Conservation (phyloP, 768 basidiomycete genomes). For the Cyclocybe cylindracea region DNA sequence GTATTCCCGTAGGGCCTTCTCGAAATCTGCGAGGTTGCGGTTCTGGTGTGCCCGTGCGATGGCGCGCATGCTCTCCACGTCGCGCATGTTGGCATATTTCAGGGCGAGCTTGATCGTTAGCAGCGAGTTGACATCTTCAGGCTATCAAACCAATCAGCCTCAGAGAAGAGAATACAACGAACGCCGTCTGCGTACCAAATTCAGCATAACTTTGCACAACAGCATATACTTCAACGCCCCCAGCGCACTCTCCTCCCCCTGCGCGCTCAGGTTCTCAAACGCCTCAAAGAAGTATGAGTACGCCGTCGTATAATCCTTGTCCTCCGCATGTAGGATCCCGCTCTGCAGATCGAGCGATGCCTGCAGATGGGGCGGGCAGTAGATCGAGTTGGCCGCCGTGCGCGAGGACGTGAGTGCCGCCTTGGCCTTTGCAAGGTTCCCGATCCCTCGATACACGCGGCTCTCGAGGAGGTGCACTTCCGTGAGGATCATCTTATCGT, state of each 20-base stretch:
- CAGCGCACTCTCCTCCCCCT: conserved; percentile 77
- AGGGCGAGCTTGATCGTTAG: conserved; percentile 84
- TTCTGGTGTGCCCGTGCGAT: conserved; percentile 94
- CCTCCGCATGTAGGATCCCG: conserved; percentile 87
- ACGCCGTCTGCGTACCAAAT: conserved; percentile 59
- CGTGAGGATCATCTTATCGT: conserved; percentile 97
- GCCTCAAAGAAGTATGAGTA: conserved; percentile 98
- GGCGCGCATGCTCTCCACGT: conserved; percentile 95
- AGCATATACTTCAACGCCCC: conserved; percentile 97
- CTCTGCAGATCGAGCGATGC: conserved; percentile 47
- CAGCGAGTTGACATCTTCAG: conserved; percentile 90
- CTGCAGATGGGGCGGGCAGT: conserved; percentile 61
- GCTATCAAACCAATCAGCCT: conserved; percentile 43
- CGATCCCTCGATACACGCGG: conserved; percentile 85
- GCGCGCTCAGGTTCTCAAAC: conserved; percentile 83
- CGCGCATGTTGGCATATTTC: conserved; percentile 84
- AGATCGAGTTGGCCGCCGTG: conserved; percentile 94
- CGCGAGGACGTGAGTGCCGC: conserved; percentile 88
- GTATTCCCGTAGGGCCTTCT: conserved; percentile 85
- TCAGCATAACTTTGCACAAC: conserved; percentile 97
- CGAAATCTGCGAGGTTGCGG: conserved; percentile 86
- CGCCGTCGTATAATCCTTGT: conserved; percentile 93
- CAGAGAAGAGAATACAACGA: not conserved
- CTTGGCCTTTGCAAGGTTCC: conserved; percentile 90
- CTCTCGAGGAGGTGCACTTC: conserved; percentile 96